Base-by-base conservation (phyloP, 192 early-diverging fungal genomes). In the Mortierella hygrophila region DNA sequence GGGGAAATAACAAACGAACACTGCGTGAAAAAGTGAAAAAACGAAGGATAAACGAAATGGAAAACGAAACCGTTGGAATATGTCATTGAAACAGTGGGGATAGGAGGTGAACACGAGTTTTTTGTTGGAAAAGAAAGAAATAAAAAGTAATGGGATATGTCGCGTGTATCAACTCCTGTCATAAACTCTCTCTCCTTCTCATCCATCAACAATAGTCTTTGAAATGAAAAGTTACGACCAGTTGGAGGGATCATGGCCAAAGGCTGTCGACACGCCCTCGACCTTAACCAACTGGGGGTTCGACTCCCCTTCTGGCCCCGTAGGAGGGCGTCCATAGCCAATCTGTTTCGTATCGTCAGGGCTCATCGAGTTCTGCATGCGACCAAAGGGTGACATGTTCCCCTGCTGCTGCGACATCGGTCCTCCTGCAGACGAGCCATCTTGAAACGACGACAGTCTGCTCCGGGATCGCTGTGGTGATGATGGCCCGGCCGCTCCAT, bases 221-320 rank as follows among this genome's bases (percentile, higher is more conserved):
- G n/a, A 15, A 29, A 68, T 9, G 15, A 16, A 15, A 52, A 52
- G 49, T 72, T 76, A 82, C 38, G 81, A 57, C 81, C 81, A 82
- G 29, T 40, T 72, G 23, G 81, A 21, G 10, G 74, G 21, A 40
- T 76, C 81, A 52, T 82, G 80, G 32, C 72, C 60, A 76, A 76
- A 76, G 41, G 69, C 75, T 20, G 69, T 68, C 5, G 80, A 40
- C 26, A 81, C 74, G 16, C 73, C 57, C 42, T 82, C 81, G 16
- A 82, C 81, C 81, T 82, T 82, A 44, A 82, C 57, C 40, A 82
- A 26, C 52, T 82, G 81, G 0, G 74, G 54, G 44, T 82, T 82
- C 11, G 81, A 72, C 0, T 82, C 81, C 15, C 75, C 57, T 26
- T 82, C 81, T 1, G 52, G 69, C 21, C 79, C 79, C 6, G 79